These are phyloP conservation scores for Monilinia fructicola DNA, from an alignment of 2,329 filamentous ascomycete genomes.

Conservation along the genomic window DNA sequence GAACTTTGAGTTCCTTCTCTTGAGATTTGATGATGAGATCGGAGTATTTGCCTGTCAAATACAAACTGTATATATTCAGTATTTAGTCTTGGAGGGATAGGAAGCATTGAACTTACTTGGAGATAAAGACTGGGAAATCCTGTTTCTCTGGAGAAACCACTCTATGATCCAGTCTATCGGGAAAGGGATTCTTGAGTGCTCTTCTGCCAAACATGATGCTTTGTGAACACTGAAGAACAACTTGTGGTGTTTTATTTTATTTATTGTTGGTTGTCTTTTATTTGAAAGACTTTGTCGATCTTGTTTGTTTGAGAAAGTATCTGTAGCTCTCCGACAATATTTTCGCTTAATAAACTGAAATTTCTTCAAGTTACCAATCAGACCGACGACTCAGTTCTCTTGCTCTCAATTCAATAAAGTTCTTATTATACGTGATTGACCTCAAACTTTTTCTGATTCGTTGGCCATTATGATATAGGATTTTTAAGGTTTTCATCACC, in stretches of 20 bases:
- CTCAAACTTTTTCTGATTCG: not conserved
- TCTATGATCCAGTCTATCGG: not conserved
- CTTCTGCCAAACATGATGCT: not conserved
- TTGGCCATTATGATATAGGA: not conserved
- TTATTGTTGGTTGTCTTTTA: not conserved
- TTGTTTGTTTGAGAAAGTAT: not conserved
- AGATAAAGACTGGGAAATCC: not conserved
- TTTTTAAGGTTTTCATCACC: not conserved
- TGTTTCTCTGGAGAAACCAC: not conserved
- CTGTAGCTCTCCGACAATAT: not conserved
- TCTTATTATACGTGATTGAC: not conserved
- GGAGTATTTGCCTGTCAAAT: slow-evolving; percentile 24
- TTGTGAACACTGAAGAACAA: not conserved
- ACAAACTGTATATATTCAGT: slow-evolving; percentile 9
- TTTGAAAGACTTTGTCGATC: not conserved
- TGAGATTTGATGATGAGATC: slow-evolving; percentile 30
- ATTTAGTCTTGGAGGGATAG: not conserved
- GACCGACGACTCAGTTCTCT: too few species aligned
- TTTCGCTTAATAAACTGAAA: too few species aligned
- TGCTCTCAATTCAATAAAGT: too few species aligned
- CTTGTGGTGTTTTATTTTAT: not conserved
- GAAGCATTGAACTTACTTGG: slow-evolving; percentile 1
- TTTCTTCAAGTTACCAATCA: too few species aligned
- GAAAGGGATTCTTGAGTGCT: not conserved
- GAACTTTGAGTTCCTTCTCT: slow-evolving; percentile 28